Evolutionary conservation across 2,329 filamentous ascomycete species (phyloP).

Genomic region (Penicillium sp.): DNA sequence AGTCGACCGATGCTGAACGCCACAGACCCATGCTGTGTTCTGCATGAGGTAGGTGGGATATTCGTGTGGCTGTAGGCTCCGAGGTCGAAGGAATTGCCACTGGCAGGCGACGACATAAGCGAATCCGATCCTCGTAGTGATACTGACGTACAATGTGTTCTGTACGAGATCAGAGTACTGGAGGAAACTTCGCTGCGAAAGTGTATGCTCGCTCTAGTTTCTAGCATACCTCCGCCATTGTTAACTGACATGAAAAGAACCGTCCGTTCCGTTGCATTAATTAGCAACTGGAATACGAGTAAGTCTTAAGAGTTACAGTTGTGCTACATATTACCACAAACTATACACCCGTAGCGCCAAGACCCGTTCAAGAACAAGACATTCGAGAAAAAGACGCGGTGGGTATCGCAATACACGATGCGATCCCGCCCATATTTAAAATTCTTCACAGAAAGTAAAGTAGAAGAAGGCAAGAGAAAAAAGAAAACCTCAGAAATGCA

Average conservation of each 20-base stretch:
- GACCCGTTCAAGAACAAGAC: neutral
- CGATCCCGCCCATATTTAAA: neutral
- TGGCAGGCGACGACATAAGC: constrained; percentile 11
- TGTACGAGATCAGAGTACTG: neutral
- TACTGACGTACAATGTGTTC: neutral
- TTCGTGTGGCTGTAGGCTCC: neutral
- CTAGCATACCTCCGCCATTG: neutral
- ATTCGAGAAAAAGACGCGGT: neutral
- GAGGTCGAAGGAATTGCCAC: constrained; percentile 12
- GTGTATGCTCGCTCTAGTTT: neutral
- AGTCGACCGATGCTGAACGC: constrained; percentile 4
- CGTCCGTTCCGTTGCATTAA: neutral
- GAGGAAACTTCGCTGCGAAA: neutral
- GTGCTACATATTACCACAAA: neutral
- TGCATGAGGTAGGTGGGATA: neutral
- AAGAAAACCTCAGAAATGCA: neutral
- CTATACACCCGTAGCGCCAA: neutral
- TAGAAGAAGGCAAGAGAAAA: neutral
- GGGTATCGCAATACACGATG: neutral
- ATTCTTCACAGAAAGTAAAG: neutral
- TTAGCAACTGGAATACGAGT: neutral
- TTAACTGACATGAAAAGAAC: neutral
- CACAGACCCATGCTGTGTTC: constrained; percentile 12
- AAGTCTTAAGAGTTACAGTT: neutral
- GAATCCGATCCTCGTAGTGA: neutral